phyloP scores from a whole-genome alignment of 2,329 filamentous ascomycete species.

The Pseudodiploospora longispora region DNA sequence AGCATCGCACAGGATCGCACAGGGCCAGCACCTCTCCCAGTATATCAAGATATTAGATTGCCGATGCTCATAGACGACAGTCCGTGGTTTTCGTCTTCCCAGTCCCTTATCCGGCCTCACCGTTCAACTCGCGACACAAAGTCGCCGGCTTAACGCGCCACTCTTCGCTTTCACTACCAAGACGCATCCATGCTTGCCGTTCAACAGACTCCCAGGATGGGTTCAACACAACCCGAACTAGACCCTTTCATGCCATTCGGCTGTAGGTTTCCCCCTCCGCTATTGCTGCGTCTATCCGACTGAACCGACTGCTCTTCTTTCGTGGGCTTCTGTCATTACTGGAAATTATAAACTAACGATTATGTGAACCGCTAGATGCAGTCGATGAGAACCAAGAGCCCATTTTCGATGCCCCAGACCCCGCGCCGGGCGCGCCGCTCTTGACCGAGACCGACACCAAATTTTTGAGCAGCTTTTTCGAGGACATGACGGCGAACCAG shows the following conservation, averaged over 20 bases:
- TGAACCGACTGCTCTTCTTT: not conserved
- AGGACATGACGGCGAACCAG: slow-evolving; percentile 43
- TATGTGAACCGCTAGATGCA: slow-evolving; percentile 29
- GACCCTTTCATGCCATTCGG: slow-evolving; percentile 55
- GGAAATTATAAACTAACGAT: not conserved
- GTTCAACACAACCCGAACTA: slow-evolving; percentile 45
- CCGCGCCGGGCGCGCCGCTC: slow-evolving; percentile 56
- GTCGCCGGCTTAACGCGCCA: no score
- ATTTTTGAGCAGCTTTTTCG: slow-evolving; percentile 50
- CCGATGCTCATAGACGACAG: no score
- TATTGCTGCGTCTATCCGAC: not conserved
- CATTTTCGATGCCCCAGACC: slow-evolving; percentile 49
- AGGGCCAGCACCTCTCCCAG: no score
- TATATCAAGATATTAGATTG: no score
- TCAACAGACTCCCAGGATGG: slow-evolving; percentile 48
- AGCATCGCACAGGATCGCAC: no score
- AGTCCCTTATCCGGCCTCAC: no score
- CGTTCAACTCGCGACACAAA: no score
- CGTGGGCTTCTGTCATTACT: not conserved
- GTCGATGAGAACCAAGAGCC: slow-evolving; percentile 37
- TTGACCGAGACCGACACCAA: slow-evolving; percentile 55
- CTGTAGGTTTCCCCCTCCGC: slow-evolving; percentile 42
- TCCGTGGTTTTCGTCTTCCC: not conserved
- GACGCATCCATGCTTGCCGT: slow-evolving; percentile 49
- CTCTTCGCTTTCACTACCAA: slow-evolving; percentile 6